These are phyloP conservation scores for Scenedesmus sp. DNA, from an alignment of 163 green algal species.

Conservation along the genomic window DNA sequence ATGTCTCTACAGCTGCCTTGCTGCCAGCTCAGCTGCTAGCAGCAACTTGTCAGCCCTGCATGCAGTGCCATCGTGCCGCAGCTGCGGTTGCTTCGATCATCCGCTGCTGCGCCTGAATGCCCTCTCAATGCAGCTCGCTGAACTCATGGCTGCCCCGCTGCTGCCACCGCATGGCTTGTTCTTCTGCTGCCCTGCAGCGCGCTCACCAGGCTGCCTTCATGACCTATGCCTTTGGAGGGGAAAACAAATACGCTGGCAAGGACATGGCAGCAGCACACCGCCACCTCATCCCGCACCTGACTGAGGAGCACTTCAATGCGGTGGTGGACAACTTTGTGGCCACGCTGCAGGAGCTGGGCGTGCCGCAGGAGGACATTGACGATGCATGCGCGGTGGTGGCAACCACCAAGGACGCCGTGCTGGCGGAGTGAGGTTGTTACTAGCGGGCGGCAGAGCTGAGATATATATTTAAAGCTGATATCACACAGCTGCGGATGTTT, in stretches of 20 bases:
- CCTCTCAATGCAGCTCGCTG: too few relatives aligned
- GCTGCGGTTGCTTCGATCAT: neutral
- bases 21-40: neutral
- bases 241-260: neutral
- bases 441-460: neutral
- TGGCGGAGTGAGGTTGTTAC: neutral
- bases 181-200: neutral
- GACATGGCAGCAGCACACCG: constrained; percentile 34
- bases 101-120: neutral
- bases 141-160: neutral
- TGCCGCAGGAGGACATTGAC: constrained; percentile 32
- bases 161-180: too few relatives aligned
- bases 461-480: too few relatives aligned
- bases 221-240: constrained; percentile 35
- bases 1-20: rapidly evolving
- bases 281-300: constrained; percentile 36
- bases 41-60: neutral
- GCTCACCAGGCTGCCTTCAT: constrained; percentile 38
- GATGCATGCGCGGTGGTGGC: constrained; percentile 3
- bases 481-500: too few relatives aligned
- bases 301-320: constrained; percentile 36
- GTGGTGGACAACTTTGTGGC: constrained; percentile 45
- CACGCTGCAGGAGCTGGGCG: constrained; percentile 23
- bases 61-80: too few relatives aligned
- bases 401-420: constrained; percentile 29